Evolutionary conservation across 441 rosid species (phyloP).

Genomic region (Raphanus hybrid): DNA sequence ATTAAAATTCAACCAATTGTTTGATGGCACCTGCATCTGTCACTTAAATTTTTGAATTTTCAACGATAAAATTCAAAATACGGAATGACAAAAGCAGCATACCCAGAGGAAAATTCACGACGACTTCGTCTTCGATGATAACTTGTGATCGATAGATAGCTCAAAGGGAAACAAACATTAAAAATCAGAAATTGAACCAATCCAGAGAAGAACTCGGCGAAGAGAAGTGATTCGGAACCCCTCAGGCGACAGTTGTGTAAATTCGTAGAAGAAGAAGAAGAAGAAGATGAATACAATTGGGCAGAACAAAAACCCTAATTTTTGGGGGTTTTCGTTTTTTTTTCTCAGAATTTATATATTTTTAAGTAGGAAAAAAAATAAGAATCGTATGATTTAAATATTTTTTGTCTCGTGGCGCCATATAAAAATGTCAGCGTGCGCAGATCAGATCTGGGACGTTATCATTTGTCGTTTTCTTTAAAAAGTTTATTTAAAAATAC

Average conservation of each 20-base stretch:
- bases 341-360: constrained; percentile 4
- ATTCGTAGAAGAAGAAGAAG: neutral
- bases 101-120: too few species aligned
- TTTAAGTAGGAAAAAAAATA: neutral
- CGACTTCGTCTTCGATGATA: too few species aligned
- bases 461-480: constrained; percentile 14
- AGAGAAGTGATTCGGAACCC: constrained; percentile 24
- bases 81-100: too few species aligned
- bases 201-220: constrained; percentile 9
- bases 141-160: constrained; percentile 5
- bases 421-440: constrained; percentile 26
- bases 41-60: neutral
- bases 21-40: neutral
- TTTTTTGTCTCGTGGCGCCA: constrained; percentile 21
- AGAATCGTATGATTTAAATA: neutral
- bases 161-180: neutral
- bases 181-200: constrained; percentile 5
- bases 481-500: too few species aligned
- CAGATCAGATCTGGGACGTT: constrained; percentile 44
- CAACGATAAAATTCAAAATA: too few species aligned
- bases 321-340: constrained; percentile 29
- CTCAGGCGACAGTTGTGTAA: neutral
- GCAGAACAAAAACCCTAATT: constrained; percentile 39
- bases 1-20: neutral
- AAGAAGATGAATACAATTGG: neutral